phyloP scores from a whole-genome alignment of 2,329 filamentous ascomycete genomes.

The Phialophora expanda region DNA sequence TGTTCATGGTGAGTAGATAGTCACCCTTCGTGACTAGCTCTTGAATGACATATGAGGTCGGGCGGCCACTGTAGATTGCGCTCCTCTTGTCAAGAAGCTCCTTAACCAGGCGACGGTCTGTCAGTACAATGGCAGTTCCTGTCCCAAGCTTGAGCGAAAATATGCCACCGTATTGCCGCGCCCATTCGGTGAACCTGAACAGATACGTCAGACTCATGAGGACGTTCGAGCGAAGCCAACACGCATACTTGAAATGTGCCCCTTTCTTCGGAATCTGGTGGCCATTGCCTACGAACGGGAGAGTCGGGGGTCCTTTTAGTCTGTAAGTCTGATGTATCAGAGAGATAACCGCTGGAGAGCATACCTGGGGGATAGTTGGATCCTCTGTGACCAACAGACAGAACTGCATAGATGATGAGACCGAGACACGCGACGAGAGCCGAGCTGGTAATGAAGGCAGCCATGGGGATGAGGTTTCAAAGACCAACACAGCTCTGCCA shows the following conservation, averaged over 20 bases:
- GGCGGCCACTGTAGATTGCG: constrained; percentile 52
- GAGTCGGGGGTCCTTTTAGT: constrained; percentile 1
- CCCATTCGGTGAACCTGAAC: constrained; percentile 53
- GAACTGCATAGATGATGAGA: neutral
- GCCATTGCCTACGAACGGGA: constrained; percentile 2
- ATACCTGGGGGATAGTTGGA: constrained; percentile 7
- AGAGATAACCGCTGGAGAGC: too few relatives aligned
- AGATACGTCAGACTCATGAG: neutral
- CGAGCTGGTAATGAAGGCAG: neutral
- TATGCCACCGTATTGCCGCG: constrained; percentile 50
- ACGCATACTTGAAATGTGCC: constrained; percentile 13
- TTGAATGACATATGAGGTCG: constrained; percentile 50
- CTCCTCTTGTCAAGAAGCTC: constrained; percentile 55
- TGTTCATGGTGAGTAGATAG: constrained; percentile 56
- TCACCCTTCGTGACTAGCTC: constrained; percentile 53
- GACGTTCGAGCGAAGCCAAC: neutral
- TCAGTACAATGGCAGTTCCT: constrained; percentile 50
- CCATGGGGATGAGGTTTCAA: neutral
- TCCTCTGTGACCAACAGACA: constrained; percentile 1
- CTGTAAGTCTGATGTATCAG: neutral
- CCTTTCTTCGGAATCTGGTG: constrained; percentile 9
- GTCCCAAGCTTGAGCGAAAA: constrained; percentile 52
- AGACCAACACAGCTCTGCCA: neutral
- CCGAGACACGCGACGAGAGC: constrained; percentile 42
- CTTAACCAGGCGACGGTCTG: constrained; percentile 48